Conservation (phyloP, 805 yeast genomes). For the Myxozyma udenii region DNA sequence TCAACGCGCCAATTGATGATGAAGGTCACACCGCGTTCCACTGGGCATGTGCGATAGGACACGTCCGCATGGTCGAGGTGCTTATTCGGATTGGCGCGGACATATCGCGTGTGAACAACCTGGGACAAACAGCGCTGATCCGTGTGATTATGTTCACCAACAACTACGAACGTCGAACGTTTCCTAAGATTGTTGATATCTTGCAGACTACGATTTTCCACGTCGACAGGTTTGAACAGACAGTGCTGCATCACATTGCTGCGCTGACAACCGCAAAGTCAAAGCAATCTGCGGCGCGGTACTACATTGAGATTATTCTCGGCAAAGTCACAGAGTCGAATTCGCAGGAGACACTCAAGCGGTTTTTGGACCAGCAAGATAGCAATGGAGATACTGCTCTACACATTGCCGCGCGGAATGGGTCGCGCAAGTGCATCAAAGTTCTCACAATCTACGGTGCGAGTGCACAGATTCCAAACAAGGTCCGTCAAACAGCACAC, state of each 20-base stretch:
- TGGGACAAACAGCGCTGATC: conserved; percentile 85
- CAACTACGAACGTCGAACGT: conserved; percentile 74
- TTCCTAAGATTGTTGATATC: conserved; percentile 72
- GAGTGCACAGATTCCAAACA: conserved; percentile 44
- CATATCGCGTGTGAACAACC: conserved; percentile 54
- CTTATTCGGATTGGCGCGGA: conserved; percentile 74
- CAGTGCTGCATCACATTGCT: conserved; percentile 84
- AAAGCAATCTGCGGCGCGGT: conserved; percentile 73
- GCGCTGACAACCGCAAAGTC: conserved; percentile 62
- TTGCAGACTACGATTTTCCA: conserved; percentile 74
- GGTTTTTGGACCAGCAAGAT: conserved; percentile 68
- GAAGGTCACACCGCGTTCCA: conserved; percentile 94
- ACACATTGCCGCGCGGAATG: conserved; percentile 66
- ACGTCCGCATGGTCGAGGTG: conserved; percentile 68
- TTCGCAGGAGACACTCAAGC: conserved; percentile 51
- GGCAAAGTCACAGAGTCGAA: conserved; percentile 67
- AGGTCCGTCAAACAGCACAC: conserved; percentile 42
- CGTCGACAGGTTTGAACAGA: conserved; percentile 66
- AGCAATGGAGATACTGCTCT: conserved; percentile 79
- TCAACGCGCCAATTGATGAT: conserved; percentile 80
- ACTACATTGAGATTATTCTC: conserved; percentile 73
- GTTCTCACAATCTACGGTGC: conserved; percentile 51
- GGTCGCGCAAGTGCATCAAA: conserved; percentile 47
- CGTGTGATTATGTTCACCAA: conserved; percentile 84
- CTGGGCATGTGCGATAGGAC: conserved; percentile 98